A percentile compares a stretch with the other conserved stretches of the same genome.
Evolutionary conservation across 352 stramenopile species (phyloP).

Genomic region (Phytopythium vexans): DNA sequence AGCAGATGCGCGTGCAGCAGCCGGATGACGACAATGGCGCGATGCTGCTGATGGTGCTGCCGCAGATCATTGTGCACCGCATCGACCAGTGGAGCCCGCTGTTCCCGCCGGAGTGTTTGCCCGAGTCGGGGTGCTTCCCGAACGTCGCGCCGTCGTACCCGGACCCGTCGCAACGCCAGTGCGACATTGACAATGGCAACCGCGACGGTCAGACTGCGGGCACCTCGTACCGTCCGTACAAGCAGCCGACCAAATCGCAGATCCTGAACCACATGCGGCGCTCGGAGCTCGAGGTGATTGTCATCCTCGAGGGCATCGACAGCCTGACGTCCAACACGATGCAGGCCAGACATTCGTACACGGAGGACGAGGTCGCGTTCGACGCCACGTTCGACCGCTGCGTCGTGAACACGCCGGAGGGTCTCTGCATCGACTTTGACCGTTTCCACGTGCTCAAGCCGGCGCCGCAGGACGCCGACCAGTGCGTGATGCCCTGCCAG

Average conservation of each 20-base stretch:
- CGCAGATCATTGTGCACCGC: conserved; percentile 78
- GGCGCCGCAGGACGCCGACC: conserved; percentile 51
- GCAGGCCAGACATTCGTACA: conserved; percentile 83
- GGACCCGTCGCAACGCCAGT: conserved; percentile 62
- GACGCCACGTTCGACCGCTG: conserved; percentile 77
- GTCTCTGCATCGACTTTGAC: conserved; percentile 78
- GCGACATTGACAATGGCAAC: conserved; percentile 86
- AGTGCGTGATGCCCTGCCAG: conserved; percentile 37
- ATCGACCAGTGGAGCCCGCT: conserved; percentile 85
- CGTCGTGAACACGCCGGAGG: conserved; percentile 47
- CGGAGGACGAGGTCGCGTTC: conserved; percentile 76
- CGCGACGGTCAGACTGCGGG: conserved; percentile 40
- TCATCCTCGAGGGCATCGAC: conserved; percentile 82
- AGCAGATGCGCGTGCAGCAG: conserved; percentile 88
- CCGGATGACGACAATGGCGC: conserved; percentile 77
- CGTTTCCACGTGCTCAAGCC: conserved; percentile 76
- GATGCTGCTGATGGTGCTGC: conserved; percentile 82
- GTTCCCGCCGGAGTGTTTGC: conserved; percentile 76
- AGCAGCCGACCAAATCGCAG: conserved; percentile 64
- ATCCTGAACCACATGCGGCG: conserved; percentile 66
- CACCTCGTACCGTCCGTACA: conserved; percentile 23
- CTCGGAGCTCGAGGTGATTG: conserved; percentile 76
- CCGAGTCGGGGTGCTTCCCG: conserved; percentile 36
- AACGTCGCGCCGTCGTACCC: conserved; percentile 60
- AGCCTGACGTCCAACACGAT: conserved; percentile 86